phyloP scores from a whole-genome alignment of 2,329 filamentous ascomycete genomes.

The Arthrinium phaeospermum region DNA sequence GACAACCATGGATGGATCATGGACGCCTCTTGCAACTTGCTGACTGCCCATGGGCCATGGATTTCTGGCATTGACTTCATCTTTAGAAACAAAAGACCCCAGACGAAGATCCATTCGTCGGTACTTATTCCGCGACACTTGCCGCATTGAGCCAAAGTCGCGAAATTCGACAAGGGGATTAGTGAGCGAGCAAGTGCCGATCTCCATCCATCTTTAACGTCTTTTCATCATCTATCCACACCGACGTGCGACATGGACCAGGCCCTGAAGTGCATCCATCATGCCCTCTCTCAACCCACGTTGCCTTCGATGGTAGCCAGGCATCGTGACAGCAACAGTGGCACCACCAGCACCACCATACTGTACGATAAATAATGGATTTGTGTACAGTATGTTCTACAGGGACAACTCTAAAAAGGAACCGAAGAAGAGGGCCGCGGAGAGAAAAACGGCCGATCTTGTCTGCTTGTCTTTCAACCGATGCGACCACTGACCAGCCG shows the following conservation, averaged over 20 bases:
- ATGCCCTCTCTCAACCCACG: background rate
- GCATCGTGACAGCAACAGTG: background rate
- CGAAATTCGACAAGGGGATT: background rate
- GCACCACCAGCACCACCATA: background rate
- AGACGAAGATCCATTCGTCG: background rate
- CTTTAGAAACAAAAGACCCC: background rate
- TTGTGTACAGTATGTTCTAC: background rate
- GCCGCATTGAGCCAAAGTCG: constrained; percentile 18
- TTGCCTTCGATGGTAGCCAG: background rate
- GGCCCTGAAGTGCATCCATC: background rate
- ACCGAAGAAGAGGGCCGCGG: background rate
- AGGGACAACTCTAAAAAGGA: background rate
- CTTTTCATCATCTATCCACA: background rate
- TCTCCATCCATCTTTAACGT: background rate
- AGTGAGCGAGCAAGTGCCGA: background rate
- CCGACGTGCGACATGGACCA: background rate
- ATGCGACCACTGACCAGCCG: background rate
- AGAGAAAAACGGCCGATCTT: constrained; percentile 2
- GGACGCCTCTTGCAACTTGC: too few relatives aligned
- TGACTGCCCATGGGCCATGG: background rate
- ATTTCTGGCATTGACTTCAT: background rate
- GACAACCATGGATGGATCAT: background rate
- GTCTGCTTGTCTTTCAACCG: background rate
- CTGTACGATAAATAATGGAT: background rate
- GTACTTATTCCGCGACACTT: constrained; percentile 16